phyloP scores from a whole-genome alignment of 805 yeast genomes.

The Ogataea ganodermae region DNA sequence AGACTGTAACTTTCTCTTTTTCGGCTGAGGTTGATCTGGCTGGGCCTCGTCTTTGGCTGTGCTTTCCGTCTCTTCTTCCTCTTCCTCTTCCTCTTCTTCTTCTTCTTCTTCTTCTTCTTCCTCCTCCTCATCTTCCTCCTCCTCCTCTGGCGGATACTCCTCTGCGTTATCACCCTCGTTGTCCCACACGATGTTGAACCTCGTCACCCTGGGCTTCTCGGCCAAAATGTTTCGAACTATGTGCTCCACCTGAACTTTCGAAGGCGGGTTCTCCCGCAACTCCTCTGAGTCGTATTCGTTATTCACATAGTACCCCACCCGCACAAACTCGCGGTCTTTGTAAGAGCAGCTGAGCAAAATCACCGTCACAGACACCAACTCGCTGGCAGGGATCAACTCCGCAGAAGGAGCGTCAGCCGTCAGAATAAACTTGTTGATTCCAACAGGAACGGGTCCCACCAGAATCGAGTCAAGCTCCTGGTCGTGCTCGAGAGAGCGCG shows the following conservation, averaged over 20 bases:
- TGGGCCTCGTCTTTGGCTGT: constrained; percentile 46
- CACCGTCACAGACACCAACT: constrained; percentile 92
- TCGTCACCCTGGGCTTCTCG: constrained; percentile 95
- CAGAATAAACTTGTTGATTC: constrained; percentile 88
- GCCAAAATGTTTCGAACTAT: constrained; percentile 94
- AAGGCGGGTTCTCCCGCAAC: constrained; percentile 89
- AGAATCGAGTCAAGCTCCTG: constrained; percentile 93
- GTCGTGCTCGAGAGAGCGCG: constrained; percentile 91
- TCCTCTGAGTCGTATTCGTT: constrained; percentile 96
- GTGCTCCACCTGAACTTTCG: constrained; percentile 89
- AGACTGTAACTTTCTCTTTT: constrained; percentile 31
- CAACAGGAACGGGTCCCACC: constrained; percentile 99
- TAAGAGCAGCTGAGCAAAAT: constrained; percentile 90
- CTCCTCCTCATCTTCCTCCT: constrained; percentile 57
- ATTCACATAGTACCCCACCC: constrained; percentile 97
- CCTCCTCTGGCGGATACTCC: constrained; percentile 75
- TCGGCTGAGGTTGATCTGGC: constrained; percentile 37
- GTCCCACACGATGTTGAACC: constrained; percentile 97
- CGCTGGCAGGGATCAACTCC: constrained; percentile 93
- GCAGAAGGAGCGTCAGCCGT: constrained; percentile 97
- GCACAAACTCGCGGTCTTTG: constrained; percentile 89
- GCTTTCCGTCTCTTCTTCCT: constrained; percentile 44
- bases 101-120: constrained; percentile 58
- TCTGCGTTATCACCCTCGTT: constrained; percentile 58
- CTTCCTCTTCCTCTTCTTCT: constrained; percentile 45